Evolutionary conservation across 305 asterid species (phyloP).

Genomic region (Fraxinus sp.): DNA sequence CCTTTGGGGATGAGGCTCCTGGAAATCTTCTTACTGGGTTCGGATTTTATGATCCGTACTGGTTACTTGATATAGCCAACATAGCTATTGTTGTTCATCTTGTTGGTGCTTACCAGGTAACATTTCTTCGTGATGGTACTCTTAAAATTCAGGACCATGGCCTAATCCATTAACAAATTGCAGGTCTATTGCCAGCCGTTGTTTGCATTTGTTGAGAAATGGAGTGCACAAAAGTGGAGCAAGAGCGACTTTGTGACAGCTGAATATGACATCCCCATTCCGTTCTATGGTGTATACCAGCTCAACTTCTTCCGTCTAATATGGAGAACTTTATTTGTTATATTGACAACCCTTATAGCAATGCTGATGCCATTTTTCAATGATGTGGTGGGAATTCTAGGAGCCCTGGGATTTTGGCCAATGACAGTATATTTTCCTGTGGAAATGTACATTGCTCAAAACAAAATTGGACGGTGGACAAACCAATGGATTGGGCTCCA

Average conservation of each 20-base stretch:
- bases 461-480: conserved; percentile 30
- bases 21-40: conserved; percentile 37
- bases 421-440: conserved; percentile 37
- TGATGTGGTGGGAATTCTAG: conserved; percentile 35
- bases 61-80: conserved; percentile 34
- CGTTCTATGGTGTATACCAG: conserved; percentile 18
- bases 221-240: conserved; percentile 23
- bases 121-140: neutral
- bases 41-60: conserved; percentile 33
- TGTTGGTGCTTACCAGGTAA: conserved; percentile 37
- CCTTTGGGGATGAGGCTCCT: conserved; percentile 31
- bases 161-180: neutral
- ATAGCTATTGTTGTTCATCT: conserved; percentile 33
- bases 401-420: conserved; percentile 39
- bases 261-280: conserved; percentile 22
- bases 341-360: conserved; percentile 34
- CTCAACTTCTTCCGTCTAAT: conserved; percentile 33
- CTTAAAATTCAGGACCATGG: neutral
- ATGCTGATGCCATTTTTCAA: conserved; percentile 43
- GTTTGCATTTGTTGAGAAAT: conserved; percentile 28
- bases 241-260: conserved; percentile 22
- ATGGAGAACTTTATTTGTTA: conserved; percentile 37
- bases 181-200: conserved; percentile 31
- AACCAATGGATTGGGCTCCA: conserved; percentile 25
- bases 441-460: conserved; percentile 37